Evolutionary conservation across 768 basidiomycete genomes (phyloP).

Genomic region (Scleroderma bovista): DNA sequence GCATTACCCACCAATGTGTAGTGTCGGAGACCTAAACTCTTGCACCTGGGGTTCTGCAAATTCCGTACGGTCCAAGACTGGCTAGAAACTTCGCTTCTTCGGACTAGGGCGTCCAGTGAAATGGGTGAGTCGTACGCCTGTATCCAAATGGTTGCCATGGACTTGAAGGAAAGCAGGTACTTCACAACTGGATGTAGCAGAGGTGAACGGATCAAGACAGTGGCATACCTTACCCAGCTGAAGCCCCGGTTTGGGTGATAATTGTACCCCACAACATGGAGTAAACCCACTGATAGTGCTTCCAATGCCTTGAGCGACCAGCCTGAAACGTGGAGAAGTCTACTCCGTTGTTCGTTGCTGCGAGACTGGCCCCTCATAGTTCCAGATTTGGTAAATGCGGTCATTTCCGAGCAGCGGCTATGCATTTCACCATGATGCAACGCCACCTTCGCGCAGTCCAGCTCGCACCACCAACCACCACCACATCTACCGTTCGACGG

Average conservation of each 20-base stretch:
- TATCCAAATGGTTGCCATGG: not conserved
- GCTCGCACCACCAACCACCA: slow-evolving; percentile 3
- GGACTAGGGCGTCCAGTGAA: not conserved
- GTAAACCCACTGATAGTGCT: not conserved
- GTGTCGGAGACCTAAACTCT: not conserved
- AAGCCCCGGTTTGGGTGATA: too few relatives aligned
- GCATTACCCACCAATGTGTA: not conserved
- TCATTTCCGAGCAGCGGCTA: slow-evolving; percentile 2
- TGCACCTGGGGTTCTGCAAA: not conserved
- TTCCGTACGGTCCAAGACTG: not conserved
- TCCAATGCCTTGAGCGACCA: not conserved
- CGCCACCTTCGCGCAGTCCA: not conserved
- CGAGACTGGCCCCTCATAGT: not conserved
- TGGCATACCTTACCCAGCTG: too few relatives aligned
- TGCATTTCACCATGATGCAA: not conserved
- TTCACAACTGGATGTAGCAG: too few relatives aligned
- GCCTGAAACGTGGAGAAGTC: not conserved
- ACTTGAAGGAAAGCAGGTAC: not conserved
- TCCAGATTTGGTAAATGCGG: not conserved
- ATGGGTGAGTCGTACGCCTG: not conserved
- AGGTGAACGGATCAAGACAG: too few relatives aligned
- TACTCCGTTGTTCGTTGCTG: not conserved
- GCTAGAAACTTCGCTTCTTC: not conserved
- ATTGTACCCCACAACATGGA: not conserved
- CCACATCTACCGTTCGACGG: slow-evolving; percentile 1